Conservation (phyloP, 768 basidiomycete genomes). For the Rhizopogon roseolus region DNA sequence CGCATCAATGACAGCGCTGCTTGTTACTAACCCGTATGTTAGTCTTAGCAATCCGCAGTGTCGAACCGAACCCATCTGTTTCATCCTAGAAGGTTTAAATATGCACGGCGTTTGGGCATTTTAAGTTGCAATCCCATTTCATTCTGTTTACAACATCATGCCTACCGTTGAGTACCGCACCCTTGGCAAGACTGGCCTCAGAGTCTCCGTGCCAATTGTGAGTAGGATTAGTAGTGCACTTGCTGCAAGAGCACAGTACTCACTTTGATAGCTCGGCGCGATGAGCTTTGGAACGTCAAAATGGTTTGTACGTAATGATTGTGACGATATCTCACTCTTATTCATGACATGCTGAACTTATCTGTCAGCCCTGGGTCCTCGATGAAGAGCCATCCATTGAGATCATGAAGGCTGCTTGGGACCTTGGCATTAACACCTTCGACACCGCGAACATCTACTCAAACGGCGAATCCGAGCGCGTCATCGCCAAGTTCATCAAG, state of each 20-base stretch:
- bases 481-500: slow-evolving; percentile 34
- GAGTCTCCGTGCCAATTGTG: slow-evolving; percentile 30
- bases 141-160: slow-evolving; percentile 3
- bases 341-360: not conserved
- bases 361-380: slow-evolving; percentile 19
- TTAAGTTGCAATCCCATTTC: not conserved
- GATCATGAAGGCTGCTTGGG: slow-evolving; percentile 35
- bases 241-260: not conserved
- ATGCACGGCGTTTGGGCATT: not conserved
- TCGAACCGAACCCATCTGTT: no score
- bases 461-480: slow-evolving; percentile 31
- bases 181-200: slow-evolving; percentile 27
- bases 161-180: slow-evolving; percentile 22
- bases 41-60: no score
- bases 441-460: slow-evolving; percentile 37
- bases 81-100: no score
- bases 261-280: slow-evolving; percentile 17
- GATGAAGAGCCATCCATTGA: slow-evolving; percentile 23
- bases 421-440: slow-evolving; percentile 34
- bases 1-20: no score
- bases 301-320: slow-evolving; percentile 18
- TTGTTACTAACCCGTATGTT: not conserved
- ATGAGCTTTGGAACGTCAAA: slow-evolving; percentile 22
- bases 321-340: slow-evolving; percentile 3
- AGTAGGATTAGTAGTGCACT: slow-evolving; percentile 1